Evolutionary conservation across 2,329 filamentous ascomycete species (phyloP), one percentile per base, ranked within the genome.

Genomic region (Phoma sp.): DNA sequence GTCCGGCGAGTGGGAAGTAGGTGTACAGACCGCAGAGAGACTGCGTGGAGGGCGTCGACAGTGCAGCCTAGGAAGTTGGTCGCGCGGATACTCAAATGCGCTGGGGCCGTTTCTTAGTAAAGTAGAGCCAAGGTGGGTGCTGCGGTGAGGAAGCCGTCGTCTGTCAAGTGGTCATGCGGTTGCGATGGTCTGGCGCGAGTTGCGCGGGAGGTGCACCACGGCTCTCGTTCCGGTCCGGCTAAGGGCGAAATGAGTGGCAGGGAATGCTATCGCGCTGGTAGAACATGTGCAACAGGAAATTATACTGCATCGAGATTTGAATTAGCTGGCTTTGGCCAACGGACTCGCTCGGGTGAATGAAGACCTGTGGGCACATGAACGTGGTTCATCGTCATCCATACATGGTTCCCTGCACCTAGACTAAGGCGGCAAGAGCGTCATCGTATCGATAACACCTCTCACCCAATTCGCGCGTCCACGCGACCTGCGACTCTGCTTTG

Each of bases 161-260:
- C 42, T 55, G 42, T 54, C 53, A 42, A 38, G 39, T 45, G 60
- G 61, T 66, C 64, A 67, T 60, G 64, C 54, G 61, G 46, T 30
- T 43, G 38, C 47, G 38, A 42, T 36, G 47, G 47, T 47, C 18
- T 33, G 60, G 56, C 45, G 56, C 57, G 56, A 60, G 57, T 57
- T 57, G 62, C 58, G 62, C 60, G 62, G 64, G 55, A 65, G 59
- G 40, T 47, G 57, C 58, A 55, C 54, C 39, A 52, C 62, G 52
- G 53, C 43, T 33, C 28, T 34, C 18, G 42, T 45, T 37, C 54
- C 36, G 46, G 18, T 46, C 25, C 20, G 48, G 33, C 37, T 26
- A 49, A 42, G 38, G 39, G 39, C 23, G 47, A 38, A 23, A 45
- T 40, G 39, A 40, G 21, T 11, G 25, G n/a, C 39, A 49, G 33